A percentile compares a stretch with the other conserved stretches of the same genome.
phyloP scores from a whole-genome alignment of 768 basidiomycete genomes.

The Mycena crocata region DNA sequence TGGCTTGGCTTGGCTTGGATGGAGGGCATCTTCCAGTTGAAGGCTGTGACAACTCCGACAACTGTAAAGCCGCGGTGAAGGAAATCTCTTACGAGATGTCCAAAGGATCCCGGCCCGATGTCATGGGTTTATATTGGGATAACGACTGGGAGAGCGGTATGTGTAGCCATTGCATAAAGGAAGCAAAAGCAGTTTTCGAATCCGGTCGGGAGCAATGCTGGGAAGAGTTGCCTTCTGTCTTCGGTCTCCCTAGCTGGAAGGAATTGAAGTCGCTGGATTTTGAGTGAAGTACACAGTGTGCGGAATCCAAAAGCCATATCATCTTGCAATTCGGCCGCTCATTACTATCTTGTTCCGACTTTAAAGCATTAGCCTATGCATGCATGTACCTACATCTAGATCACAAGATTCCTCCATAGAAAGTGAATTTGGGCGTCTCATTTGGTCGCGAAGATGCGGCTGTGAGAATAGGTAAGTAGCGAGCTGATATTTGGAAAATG shows the following conservation, averaged over 20 bases:
- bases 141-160: background rate
- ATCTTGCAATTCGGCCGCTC: no score
- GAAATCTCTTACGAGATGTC: background rate
- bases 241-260: conserved; percentile 17
- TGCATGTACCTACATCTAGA: no score
- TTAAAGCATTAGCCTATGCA: no score
- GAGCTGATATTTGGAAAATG: no score
- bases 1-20: conserved; percentile 2
- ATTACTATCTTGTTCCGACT: no score
- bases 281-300: conserved; percentile 15
- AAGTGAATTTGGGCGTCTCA: no score
- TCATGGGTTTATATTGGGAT: conserved; percentile 1
- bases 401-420: no score
- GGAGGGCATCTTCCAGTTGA: background rate
- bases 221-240: conserved; percentile 12
- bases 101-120: background rate
- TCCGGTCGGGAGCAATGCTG: conserved; percentile 6
- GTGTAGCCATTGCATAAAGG: background rate
- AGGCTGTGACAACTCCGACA: background rate
- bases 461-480: no score
- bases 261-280: conserved; percentile 18
- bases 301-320: no score
- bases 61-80: background rate
- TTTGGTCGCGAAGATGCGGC: no score
- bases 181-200: conserved; percentile 2